Conservation (phyloP, 331 rosid genomes). For the Pyrus hybrid region DNA sequence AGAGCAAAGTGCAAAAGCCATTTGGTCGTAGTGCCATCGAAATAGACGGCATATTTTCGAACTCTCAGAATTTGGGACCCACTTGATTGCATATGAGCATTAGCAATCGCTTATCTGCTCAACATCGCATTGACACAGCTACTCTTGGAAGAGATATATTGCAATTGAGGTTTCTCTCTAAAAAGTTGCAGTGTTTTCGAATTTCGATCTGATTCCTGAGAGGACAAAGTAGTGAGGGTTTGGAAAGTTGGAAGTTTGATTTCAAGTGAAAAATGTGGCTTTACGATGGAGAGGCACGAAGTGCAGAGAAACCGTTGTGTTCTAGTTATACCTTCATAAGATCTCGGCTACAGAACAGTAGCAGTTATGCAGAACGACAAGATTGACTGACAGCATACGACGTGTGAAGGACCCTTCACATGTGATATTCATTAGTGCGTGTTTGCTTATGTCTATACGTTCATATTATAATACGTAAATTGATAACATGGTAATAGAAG, state of each 20-base stretch:
- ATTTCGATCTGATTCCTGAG: no score
- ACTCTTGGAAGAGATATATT: no score
- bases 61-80: background rate
- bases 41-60: conserved; percentile 22
- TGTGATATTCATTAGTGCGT: background rate
- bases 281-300: no score
- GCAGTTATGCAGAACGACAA: background rate
- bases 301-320: background rate
- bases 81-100: background rate
- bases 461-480: background rate
- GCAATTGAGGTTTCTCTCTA: no score
- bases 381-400: background rate
- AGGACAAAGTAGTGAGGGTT: no score
- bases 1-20: conserved; percentile 60
- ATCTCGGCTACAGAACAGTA: background rate
- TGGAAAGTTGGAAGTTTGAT: no score
- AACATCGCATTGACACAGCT: background rate
- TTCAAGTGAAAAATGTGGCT: no score
- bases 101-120: background rate
- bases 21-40: conserved; percentile 68
- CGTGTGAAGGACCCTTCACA: background rate
- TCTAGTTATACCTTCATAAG: background rate
- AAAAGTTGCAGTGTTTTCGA: no score
- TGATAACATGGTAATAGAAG: no score
- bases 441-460: background rate